Evolutionary conservation across 2,329 filamentous ascomycete species (phyloP), one percentile per base, ranked within the genome.

Genomic region (Geosmithia putterillii): DNA sequence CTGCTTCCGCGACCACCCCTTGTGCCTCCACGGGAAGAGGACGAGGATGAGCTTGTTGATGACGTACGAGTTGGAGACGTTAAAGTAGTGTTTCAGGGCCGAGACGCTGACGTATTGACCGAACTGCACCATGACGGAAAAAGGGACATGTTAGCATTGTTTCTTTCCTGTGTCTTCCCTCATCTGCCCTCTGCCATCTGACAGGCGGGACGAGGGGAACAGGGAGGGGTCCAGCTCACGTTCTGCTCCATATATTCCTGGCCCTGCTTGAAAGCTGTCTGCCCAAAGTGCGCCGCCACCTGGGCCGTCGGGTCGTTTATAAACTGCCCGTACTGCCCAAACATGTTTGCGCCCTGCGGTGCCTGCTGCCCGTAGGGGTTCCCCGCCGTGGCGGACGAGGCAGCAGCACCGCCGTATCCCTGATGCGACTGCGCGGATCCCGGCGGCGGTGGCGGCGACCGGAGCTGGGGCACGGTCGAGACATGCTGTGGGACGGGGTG

Each of bases 401-500:
- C 18, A 19, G 38, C 19, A 7, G 7, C 17, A 42, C 81, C 79
- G 66, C 83, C 73, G 40, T 66, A 81, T 51, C 74, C 71, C 49
- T 74, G 73, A 52, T 79, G 76, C 32, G 78, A 74, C 57, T 85
- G 82, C 45, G 81, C 79, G 51, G 79, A 81, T 45, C 74, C 74
- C 34, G 79, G 76, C 42, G 86, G 89, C 48, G 87, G 85, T 46
- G 86, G 90, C 47, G 92, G 92, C 46, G 92, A 96, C 63, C 94
- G 82, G 61, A 98, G 80, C 68, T 96, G 92, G 38, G 92, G 92
- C 41, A 98, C 92, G 46, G 89, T 94, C 58, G 92, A 96, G 56
- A 96, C 90, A 73, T 98, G 92, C 65, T 98, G 92, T 48, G 92
- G 92, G 46, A 96, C 88, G 46, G 92, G 92, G 62, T 96, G 92